Conservation (phyloP, 345 rosid genomes). For the Melastoma malabathricum region DNA sequence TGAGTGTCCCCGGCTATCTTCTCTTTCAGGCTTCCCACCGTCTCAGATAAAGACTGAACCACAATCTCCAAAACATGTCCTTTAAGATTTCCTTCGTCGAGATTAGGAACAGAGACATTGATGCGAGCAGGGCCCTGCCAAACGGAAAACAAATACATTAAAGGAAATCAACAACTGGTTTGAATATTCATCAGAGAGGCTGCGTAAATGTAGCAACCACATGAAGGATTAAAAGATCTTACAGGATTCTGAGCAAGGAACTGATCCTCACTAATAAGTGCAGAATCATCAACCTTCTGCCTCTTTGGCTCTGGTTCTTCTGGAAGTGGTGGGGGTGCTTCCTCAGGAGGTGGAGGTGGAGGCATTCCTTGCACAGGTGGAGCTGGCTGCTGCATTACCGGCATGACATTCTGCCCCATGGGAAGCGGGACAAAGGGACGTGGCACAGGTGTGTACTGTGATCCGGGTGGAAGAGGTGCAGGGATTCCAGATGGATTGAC, state of each 20-base stretch:
- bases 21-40: conserved; percentile 76
- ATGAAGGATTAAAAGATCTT: conserved; percentile 7
- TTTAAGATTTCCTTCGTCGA: conserved; percentile 65
- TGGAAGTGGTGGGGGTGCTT: conserved; percentile 93
- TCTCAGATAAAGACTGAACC: conserved; percentile 62
- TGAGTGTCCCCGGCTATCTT: conserved; percentile 83
- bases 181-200: neutral
- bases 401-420: conserved; percentile 23
- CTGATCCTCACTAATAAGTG: conserved; percentile 67
- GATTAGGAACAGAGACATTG: conserved; percentile 51
- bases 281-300: conserved; percentile 73
- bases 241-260: conserved; percentile 70
- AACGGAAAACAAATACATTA: neutral
- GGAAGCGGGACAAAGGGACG: conserved; percentile 33
- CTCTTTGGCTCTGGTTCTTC: conserved; percentile 92
- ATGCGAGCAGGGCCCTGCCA: conserved; percentile 57
- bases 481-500: conserved; percentile 23
- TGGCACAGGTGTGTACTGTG: conserved; percentile 49
- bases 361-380: conserved; percentile 55
- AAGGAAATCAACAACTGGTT: neutral
- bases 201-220: neutral
- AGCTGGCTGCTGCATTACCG: conserved; percentile 53
- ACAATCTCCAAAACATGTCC: conserved; percentile 61
- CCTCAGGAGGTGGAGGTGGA: conserved; percentile 56
- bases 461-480: conserved; percentile 75